These are phyloP conservation scores for Phyllosticta ampelicida DNA, from an alignment of 2,329 filamentous ascomycete species.

Conservation along the genomic window DNA sequence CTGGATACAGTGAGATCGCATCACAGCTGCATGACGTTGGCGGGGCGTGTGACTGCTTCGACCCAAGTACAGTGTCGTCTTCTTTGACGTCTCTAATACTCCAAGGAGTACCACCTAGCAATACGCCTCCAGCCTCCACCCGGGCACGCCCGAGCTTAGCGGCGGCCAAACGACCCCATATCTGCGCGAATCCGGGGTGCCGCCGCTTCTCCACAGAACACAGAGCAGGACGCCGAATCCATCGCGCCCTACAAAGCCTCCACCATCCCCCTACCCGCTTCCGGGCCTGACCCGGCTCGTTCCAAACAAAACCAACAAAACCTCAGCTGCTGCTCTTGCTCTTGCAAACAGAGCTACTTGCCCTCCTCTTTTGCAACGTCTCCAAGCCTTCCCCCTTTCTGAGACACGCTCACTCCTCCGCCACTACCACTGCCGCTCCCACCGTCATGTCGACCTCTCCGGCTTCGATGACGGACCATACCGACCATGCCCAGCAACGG, in stretches of 20 bases:
- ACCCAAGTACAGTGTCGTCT: background rate
- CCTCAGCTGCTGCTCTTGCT: background rate
- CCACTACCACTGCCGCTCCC: background rate
- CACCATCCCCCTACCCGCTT: conserved; percentile 9
- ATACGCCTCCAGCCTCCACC: background rate
- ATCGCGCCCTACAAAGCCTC: conserved; percentile 9
- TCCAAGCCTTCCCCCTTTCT: background rate
- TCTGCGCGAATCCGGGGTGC: conserved; percentile 8
- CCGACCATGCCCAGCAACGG: background rate
- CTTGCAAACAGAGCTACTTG: background rate
- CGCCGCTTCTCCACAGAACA: conserved; percentile 3
- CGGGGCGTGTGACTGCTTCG: background rate
- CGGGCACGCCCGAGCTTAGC: background rate
- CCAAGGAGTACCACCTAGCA: background rate
- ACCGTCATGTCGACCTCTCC: conserved; percentile 11
- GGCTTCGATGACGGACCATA: conserved; percentile 7
- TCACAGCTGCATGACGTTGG: background rate
- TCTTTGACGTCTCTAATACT: background rate
- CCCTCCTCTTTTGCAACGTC: background rate
- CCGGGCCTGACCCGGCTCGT: conserved; percentile 8
- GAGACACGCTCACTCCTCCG: background rate
- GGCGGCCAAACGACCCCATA: background rate
- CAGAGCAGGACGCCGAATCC: conserved; percentile 6
- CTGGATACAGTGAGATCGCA: background rate
- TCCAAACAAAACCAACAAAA: conserved; percentile 2